Conservation (phyloP, 768 basidiomycete species). For the Tulasnella sp. region DNA sequence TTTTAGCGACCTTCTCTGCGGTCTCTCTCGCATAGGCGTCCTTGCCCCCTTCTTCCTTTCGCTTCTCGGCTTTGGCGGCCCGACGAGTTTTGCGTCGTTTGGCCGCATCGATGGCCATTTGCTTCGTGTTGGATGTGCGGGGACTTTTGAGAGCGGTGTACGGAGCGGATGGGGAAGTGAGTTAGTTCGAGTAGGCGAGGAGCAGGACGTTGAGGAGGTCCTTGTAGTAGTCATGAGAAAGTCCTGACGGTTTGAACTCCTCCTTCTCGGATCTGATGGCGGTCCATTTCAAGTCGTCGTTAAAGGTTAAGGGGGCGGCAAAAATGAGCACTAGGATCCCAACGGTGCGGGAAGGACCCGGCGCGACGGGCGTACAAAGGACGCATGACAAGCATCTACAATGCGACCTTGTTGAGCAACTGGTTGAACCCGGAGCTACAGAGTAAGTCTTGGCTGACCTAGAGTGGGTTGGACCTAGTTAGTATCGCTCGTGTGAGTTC, state of each 20-base stretch:
- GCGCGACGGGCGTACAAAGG: too few species aligned
- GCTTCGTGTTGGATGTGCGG: background rate
- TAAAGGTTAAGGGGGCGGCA: too few species aligned
- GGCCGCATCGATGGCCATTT: background rate
- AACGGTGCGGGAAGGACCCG: too few species aligned
- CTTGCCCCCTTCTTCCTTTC: background rate
- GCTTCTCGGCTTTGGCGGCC: background rate
- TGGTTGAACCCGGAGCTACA: constrained; percentile 62
- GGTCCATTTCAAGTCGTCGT: background rate
- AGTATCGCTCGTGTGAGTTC: background rate
- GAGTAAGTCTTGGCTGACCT: constrained; percentile 79
- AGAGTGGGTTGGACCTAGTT: background rate
- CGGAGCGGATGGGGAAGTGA: constrained; percentile 19
- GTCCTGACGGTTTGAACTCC: constrained; percentile 15
- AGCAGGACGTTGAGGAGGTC: constrained; percentile 59
- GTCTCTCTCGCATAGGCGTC: constrained; percentile 10
- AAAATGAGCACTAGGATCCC: too few species aligned
- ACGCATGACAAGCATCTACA: too few species aligned
- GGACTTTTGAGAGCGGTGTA: constrained; percentile 15
- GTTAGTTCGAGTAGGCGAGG: constrained; percentile 43
- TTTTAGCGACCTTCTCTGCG: constrained; percentile 13
- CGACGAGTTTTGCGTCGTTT: background rate
- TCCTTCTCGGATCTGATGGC: constrained; percentile 13
- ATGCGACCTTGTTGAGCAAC: too few species aligned
- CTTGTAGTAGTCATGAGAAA: constrained; percentile 61